phyloP scores from a whole-genome alignment of 805 yeast genomes.

The Suhomyces xylopsoci region DNA sequence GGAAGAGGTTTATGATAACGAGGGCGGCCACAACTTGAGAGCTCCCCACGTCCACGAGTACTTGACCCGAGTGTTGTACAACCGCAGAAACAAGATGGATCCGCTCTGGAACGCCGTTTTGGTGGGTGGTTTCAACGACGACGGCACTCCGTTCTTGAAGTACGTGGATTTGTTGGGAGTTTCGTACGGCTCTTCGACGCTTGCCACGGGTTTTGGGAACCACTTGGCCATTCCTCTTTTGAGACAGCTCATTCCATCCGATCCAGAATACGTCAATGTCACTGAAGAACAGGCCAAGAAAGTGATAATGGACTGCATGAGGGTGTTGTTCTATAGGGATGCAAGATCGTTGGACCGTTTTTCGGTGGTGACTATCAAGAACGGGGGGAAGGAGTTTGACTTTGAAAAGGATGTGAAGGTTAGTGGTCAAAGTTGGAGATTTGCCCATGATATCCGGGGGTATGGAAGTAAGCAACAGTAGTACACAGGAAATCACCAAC shows the following conservation, averaged over 20 bases:
- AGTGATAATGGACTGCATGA: constrained; percentile 84
- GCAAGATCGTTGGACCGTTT: constrained; percentile 90
- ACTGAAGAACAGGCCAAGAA: constrained; percentile 72
- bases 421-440: constrained; percentile 81
- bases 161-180: constrained; percentile 93
- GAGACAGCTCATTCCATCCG: constrained; percentile 78
- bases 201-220: constrained; percentile 96
- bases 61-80: constrained; percentile 77
- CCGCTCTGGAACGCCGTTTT: constrained; percentile 94
- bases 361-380: constrained; percentile 66
- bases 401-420: constrained; percentile 66
- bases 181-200: constrained; percentile 78
- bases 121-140: constrained; percentile 84
- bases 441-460: constrained; percentile 85
- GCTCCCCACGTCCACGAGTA: constrained; percentile 91
- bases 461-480: constrained; percentile 77
- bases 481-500: too few relatives aligned
- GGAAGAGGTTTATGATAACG: constrained; percentile 78
- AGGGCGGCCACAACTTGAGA: constrained; percentile 53
- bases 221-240: constrained; percentile 90
- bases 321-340: constrained; percentile 91
- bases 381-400: constrained; percentile 46
- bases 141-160: constrained; percentile 63
- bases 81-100: constrained; percentile 87
- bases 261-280: constrained; percentile 67